Conservation (phyloP, 305 asterid species). For the Fraxinus platypoda region DNA sequence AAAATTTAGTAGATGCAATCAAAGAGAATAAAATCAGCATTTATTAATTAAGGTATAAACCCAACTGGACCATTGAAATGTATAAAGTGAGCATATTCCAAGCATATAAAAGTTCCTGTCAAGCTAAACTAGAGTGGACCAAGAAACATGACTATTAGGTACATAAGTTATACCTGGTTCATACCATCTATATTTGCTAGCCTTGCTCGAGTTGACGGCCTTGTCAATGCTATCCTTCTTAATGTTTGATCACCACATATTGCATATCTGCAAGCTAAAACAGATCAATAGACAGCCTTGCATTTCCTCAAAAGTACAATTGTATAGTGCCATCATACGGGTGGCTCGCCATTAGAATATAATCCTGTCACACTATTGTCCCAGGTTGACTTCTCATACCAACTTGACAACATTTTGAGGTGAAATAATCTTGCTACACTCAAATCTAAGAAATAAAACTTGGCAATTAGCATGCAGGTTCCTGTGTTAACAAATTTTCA, state of each 20-base stretch:
- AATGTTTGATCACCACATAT: conserved; percentile 90
- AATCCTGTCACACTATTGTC: not conserved
- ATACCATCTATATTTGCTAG: conserved; percentile 96
- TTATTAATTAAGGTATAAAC: not conserved
- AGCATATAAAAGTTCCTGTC: conserved; percentile 6
- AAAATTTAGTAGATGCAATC: not conserved
- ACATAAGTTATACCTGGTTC: conserved; percentile 64
- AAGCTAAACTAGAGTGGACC: conserved; percentile 1
- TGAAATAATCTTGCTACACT: not conserved
- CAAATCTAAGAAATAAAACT: not conserved
- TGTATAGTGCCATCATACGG: not conserved
- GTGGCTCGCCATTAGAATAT: not conserved
- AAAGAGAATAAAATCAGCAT: not conserved
- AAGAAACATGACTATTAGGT: conserved; percentile 10
- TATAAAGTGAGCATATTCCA: not conserved
- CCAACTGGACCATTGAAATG: not conserved
- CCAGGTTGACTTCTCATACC: not conserved
- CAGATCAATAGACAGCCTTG: conserved; percentile 20
- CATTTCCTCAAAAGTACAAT: not conserved
- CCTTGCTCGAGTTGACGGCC: conserved; percentile 93
- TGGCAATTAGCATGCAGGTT: not conserved
- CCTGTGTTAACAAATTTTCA: not conserved
- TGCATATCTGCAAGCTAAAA: conserved; percentile 69
- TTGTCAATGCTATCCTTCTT: conserved; percentile 64
- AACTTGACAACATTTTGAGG: not conserved